Base-by-base conservation (phyloP, 2,329 filamentous ascomycete species). In the Exophiala sideris region DNA sequence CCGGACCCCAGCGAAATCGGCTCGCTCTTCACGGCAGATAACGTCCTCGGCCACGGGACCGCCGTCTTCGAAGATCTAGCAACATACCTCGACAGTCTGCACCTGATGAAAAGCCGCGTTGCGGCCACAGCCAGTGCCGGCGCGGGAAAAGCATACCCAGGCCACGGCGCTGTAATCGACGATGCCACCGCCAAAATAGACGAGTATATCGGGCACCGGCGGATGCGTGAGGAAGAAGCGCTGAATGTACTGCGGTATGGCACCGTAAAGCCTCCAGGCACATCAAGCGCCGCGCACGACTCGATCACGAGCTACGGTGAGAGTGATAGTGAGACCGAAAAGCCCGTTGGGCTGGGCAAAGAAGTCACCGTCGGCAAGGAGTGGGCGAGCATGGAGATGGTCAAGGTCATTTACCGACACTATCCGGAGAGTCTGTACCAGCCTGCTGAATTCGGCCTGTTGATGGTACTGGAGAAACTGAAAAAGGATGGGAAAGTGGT, bases 1-100 rank as follows among this genome's bases (percentile, higher is more conserved):
- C 44, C 57, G 1, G 61, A 63, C 52, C 38, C 59, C 11, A 40
- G 38, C 5, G 88, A 95, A 63, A 79, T 95, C 65, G 80, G 89
- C 63, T 86, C 88, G 38, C 84, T 96, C 74, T 94, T 96, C 69
- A 95, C 90, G 0, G 91, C 87, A 5, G 91, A 96, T 70, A 95
- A 92, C 67, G 86, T 96, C 1, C 78, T 96, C 1, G 91, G 91
- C 1, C 88, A 95, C 56, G 90, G 90, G 10, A 95, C 89, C 2
- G 85, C 88, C 3, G 89, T 94, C 0, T 95, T 95, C 62, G 89
- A 95, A 68, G 83, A 94, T 59, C 76, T 95, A 7, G 69, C 73
- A 1, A 73, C 75, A 0, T 96, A 95, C 67, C 74, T 95, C 58
- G 66, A 70, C 16, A 89, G 84, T 55, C 75, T 96, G 10, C 76